Conservation (phyloP, 352 stramenopile genomes). For the Pythium apleroticum region DNA sequence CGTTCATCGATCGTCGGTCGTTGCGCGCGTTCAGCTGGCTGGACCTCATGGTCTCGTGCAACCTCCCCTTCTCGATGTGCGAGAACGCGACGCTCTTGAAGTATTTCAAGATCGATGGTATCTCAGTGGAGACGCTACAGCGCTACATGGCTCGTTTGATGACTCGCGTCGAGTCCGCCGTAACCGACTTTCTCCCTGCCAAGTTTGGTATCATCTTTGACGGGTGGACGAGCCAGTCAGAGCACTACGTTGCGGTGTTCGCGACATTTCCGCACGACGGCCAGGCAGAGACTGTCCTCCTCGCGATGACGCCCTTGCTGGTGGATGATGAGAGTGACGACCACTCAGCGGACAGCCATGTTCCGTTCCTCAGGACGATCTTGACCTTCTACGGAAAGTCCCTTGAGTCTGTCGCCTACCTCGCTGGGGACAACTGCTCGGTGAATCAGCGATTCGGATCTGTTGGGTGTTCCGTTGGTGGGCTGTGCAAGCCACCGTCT, state of each 20-base stretch:
- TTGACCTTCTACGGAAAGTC: conserved; percentile 12
- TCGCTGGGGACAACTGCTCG: conserved; percentile 24
- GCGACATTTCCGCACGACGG: conserved; percentile 11
- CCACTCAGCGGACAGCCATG: conserved; percentile 14
- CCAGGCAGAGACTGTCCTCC: conserved; percentile 5
- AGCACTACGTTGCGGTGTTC: conserved; percentile 18
- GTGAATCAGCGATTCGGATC: conserved; percentile 9
- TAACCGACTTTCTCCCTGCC: conserved; percentile 4
- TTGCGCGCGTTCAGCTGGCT: conserved; percentile 6
- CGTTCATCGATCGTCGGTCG: neutral
- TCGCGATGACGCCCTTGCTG: conserved; percentile 17
- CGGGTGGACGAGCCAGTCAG: conserved; percentile 8
- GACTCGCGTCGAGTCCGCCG: neutral
- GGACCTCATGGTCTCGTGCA: conserved; percentile 6
- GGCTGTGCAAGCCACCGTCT: conserved; percentile 25
- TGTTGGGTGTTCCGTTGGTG: conserved; percentile 15
- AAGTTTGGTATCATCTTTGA: conserved; percentile 19
- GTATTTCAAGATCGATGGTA: conserved; percentile 9
- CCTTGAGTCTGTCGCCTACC: conserved; percentile 3
- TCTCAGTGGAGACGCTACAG: conserved; percentile 4
- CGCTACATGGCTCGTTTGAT: neutral
- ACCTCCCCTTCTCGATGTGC: conserved; percentile 11
- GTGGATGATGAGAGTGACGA: conserved; percentile 12
- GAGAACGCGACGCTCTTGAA: neutral
- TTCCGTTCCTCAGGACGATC: conserved; percentile 5